Conservation (phyloP, 108 stramenopile species). For the Aurantiochytrium sp. region DNA sequence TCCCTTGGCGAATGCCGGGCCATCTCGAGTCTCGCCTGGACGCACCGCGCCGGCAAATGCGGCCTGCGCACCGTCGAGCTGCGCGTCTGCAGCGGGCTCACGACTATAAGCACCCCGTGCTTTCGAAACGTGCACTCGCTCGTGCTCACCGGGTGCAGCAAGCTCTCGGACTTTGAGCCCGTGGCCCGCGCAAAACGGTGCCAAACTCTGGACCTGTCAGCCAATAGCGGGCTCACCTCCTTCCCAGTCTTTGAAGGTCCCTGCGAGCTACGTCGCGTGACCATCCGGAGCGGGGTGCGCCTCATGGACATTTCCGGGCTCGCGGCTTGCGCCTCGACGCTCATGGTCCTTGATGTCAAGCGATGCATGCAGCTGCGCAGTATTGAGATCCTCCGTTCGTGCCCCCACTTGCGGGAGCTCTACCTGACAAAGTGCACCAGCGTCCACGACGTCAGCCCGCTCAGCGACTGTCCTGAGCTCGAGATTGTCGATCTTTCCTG, state of each 20-base stretch:
- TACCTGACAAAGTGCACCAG: background rate
- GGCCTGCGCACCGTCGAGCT: background rate
- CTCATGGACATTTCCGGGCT: background rate
- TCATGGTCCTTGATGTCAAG: background rate
- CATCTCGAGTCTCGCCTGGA: background rate
- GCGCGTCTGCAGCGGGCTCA: background rate
- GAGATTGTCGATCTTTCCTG: background rate
- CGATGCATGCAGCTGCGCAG: background rate
- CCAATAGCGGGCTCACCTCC: background rate
- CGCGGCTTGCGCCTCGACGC: background rate
- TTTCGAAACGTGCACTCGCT: background rate
- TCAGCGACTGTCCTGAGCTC: background rate
- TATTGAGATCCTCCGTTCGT: background rate
- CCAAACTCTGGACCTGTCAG: background rate
- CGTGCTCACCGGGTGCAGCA: background rate
- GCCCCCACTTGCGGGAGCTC: background rate
- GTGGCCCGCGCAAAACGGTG: background rate
- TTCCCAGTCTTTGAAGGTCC: background rate
- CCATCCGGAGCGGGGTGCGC: background rate
- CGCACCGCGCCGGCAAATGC: background rate
- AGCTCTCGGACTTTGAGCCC: background rate
- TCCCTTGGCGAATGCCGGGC: background rate
- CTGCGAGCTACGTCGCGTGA: background rate
- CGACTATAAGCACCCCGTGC: background rate
- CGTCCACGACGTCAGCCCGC: background rate